Evolutionary conservation across 1,284 basidiomycete genomes (phyloP).

Genomic region (Cystobasidium pallidum): DNA sequence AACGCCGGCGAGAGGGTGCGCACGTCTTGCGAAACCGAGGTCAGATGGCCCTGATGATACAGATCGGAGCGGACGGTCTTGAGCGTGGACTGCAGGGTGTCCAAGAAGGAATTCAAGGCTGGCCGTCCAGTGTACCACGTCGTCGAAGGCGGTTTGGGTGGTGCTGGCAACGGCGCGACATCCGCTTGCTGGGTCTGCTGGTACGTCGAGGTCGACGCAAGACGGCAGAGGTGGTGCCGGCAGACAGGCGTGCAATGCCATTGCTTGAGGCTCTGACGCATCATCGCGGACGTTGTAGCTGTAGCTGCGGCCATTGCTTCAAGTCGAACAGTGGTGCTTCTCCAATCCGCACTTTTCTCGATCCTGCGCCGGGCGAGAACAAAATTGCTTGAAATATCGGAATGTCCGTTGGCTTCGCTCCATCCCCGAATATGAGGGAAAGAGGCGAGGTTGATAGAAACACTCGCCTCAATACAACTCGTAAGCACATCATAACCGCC

Average conservation of each 20-base stretch:
- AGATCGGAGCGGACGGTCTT: constrained; percentile 48
- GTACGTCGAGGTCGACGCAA: constrained; percentile 30
- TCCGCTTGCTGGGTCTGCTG: constrained; percentile 8
- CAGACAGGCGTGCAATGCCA: neutral
- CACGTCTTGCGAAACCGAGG: constrained; percentile 46
- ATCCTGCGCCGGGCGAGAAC: neutral
- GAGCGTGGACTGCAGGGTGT: constrained; percentile 46
- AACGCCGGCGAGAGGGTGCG: constrained; percentile 6
- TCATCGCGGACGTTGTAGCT: neutral
- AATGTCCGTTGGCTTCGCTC: constrained; percentile 1
- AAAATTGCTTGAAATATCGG: constrained; percentile 9
- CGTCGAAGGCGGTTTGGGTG: constrained; percentile 33
- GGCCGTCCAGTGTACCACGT: constrained; percentile 51
- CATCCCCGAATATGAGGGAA: neutral
- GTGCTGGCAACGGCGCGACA: constrained; percentile 26
- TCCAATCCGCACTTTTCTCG: constrained; percentile 3
- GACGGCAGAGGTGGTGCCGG: constrained; percentile 24
- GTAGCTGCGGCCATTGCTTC: neutral
- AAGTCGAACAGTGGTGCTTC: neutral
- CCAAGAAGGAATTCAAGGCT: constrained; percentile 46
- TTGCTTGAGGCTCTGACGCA: constrained; percentile 10
- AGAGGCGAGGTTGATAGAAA: neutral
- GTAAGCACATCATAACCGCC: neutral
- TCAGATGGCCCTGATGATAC: constrained; percentile 48
- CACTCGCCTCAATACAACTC: neutral